Base-by-base conservation (phyloP, 805 yeast genomes). In the Cyberlindnera maclurae region DNA sequence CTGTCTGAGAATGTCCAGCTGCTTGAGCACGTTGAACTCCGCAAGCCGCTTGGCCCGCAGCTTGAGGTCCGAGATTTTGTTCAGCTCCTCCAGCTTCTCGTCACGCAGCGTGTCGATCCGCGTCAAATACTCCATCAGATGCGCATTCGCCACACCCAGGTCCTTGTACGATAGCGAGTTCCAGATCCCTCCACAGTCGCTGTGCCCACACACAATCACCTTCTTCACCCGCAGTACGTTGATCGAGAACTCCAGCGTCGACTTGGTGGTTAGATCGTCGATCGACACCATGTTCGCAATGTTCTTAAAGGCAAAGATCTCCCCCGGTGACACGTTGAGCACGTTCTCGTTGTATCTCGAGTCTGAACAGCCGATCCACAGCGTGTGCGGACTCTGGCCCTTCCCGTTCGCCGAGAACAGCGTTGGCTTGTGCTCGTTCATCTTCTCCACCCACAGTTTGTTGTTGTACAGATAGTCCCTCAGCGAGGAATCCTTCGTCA, bases 321-420 rank as follows among this genome's bases (percentile, higher is more conserved):
- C 96, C 37, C 97, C 97, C 1, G 96, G 96, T 17, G 77, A 65
- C n/a, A 87, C 77, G 36, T 79, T 68, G 18, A 87, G 68, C 39
- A 86, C 77, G 31, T 72, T 68, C 57, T 89, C 97, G 47, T 88
- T 83, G 41, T 85, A 82, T 51, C 97, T 77, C 3, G 96, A 85
- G 59, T 89, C 97, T 3, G 94, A 80, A 58, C 97, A 89, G 4
- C 96, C 95, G 43, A 89, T 82, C 89, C 96, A 88, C 35, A 90
- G 64, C 4, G 96, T 86, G 61, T 86, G 93, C 15, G 97, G 97
- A n/a, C 75, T 58, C 62, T 88, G 97, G 37, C 96, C 96, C 52
- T 75, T 67, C 2, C 79, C 89, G 51, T 86, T 85, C 7, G 40
- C 33, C 15, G 52, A 53, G 30, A 59, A 54, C 3, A 58, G 36